phyloP scores from a whole-genome alignment of 768 basidiomycete species.

The Hysterangium stoloniferum region DNA sequence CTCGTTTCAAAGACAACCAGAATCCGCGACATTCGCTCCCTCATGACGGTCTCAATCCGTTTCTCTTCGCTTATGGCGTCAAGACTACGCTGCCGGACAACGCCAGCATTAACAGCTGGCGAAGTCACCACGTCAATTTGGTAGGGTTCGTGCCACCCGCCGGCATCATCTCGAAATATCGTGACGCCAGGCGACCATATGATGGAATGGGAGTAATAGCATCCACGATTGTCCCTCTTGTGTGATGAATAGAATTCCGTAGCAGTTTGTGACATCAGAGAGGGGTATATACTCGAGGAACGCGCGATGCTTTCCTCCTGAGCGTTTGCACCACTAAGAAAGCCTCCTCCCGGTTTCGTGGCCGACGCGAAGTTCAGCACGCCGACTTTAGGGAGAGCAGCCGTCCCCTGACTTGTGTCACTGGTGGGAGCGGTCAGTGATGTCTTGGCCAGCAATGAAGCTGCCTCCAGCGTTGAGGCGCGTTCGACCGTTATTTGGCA shows the following conservation, averaged over 20 bases:
- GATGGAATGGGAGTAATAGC: slow-evolving; percentile 75
- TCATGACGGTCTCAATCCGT: slow-evolving; percentile 50
- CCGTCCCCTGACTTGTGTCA: neutral
- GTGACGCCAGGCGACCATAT: slow-evolving; percentile 60
- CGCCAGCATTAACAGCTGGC: slow-evolving; percentile 67
- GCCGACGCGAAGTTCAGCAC: slow-evolving; percentile 75
- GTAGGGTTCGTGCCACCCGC: slow-evolving; percentile 47
- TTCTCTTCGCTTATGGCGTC: slow-evolving; percentile 20
- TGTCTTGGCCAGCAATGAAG: slow-evolving; percentile 30
- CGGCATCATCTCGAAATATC: slow-evolving; percentile 57
- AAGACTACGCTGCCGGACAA: slow-evolving; percentile 27
- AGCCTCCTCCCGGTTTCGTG: slow-evolving; percentile 69
- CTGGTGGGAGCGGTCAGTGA: neutral
- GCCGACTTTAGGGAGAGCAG: slow-evolving; percentile 34
- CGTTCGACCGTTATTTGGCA: slow-evolving; percentile 44
- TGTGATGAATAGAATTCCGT: slow-evolving; percentile 59
- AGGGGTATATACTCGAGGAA: slow-evolving; percentile 60
- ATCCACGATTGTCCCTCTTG: slow-evolving; percentile 33
- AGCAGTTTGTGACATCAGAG: slow-evolving; percentile 47
- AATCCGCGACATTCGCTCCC: slow-evolving; percentile 62
- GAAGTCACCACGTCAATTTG: slow-evolving; percentile 61
- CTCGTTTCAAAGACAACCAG: slow-evolving; percentile 57
- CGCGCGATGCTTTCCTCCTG: slow-evolving; percentile 80
- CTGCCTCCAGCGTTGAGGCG: slow-evolving; percentile 57
- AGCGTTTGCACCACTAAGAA: slow-evolving; percentile 62